These are phyloP conservation scores for Hyparrhenia diplandra DNA, from an alignment of 176 grass and related monocot genomes.

Conservation along the genomic window DNA sequence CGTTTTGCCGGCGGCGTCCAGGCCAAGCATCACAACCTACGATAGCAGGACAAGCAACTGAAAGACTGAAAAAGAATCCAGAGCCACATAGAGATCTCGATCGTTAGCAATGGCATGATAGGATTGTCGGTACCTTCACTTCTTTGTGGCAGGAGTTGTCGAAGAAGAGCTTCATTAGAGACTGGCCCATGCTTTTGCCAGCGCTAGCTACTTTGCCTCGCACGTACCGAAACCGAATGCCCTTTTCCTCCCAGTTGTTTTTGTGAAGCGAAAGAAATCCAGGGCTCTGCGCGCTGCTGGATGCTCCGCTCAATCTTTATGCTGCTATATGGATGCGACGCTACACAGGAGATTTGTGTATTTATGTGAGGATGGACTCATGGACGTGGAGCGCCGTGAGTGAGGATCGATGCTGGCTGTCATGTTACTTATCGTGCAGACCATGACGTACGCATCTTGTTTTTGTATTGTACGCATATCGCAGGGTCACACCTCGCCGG, in stretches of 20 bases:
- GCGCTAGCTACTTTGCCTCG: not conserved
- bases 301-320: no score
- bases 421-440: not conserved
- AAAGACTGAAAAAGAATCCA: not conserved
- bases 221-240: not conserved
- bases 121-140: conserved; percentile 19
- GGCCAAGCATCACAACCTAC: conserved; percentile 28
- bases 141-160: conserved; percentile 31
- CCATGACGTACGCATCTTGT: not conserved
- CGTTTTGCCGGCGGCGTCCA: conserved; percentile 38
- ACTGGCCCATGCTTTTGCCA: conserved; percentile 26
- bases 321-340: no score
- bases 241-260: not conserved
- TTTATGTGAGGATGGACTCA: not conserved
- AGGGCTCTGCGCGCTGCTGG: no score
- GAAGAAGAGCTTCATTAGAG: conserved; percentile 52
- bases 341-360: not conserved
- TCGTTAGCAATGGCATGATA: no score
- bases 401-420: not conserved
- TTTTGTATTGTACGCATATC: not conserved
- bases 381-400: not conserved
- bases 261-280: not conserved
- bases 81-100: not conserved
- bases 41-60: not conserved
- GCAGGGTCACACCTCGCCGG: not conserved